Evolutionary conservation across 495 filamentous ascomycete genomes (phyloP), one percentile per base, ranked within the genome.

Genomic region (Hypoxylon fuscum): DNA sequence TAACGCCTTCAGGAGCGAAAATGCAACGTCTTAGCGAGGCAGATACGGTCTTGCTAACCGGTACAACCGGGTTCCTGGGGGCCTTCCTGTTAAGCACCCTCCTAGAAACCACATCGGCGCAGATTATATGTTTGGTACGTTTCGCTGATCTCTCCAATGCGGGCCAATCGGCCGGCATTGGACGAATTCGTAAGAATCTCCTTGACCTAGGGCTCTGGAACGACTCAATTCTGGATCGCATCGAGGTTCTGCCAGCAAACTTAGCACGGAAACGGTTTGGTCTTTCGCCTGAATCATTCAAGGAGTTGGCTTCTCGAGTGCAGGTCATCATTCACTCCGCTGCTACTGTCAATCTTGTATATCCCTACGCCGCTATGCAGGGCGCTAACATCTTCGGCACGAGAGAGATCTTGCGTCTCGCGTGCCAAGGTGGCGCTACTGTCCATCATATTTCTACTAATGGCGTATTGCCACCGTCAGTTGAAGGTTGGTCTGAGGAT

Each of bases 401-500:
- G 0, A 71, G 81, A 15, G 87, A 89, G 66, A 79, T 90, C 40
- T 72, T 90, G 12, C 85, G 87, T 20, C 75, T 90, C 12, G 86
- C 87, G 3, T 77, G 80, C 58, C 79, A 79, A 58, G 77, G 74
- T 12, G 84, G 83, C 17, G 85, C 87, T 1, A 88, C 87, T 0
- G 77, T 90, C n/a, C 85, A 88, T 51, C 87, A 89, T 53, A 79
- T 89, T 3, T 89, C 88, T 2, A 89, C 87, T 1, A 89, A 89
- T 61, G 86, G 87, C 40, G 87, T 90, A 2, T 62, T 90, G 21
- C 86, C 87, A 0, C 77, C 84, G 3, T 84, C 83, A 1, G 77
- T 71, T 0, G 67, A 82, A 27, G 85, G 84, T 8, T 90, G 87
- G 86, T 53, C 81, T 1, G 87, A 89, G 64, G 79, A 79, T 53